Percentiles rank a stretch among this genome's conserved stretches.
Conservation (phyloP, 78 protist genomes). For the Tieghemostelium lacteum region DNA sequence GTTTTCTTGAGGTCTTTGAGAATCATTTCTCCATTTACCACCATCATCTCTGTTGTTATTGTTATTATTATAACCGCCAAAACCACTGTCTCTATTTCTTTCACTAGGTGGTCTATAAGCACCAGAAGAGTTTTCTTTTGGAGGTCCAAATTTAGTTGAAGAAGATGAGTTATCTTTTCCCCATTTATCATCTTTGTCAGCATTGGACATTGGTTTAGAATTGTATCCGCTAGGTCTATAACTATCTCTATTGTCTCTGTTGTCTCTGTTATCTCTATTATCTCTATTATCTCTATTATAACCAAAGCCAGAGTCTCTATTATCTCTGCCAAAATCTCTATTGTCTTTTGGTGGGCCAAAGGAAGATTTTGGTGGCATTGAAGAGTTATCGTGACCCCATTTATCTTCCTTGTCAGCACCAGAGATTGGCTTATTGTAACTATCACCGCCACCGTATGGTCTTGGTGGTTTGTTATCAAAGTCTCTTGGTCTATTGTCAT, state of each 20-base stretch:
- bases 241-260: background rate
- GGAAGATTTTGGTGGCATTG: too few relatives aligned
- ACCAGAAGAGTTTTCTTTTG: background rate
- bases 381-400: background rate
- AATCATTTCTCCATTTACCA: constrained; percentile 10
- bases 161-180: too few relatives aligned
- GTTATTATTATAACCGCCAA: constrained; percentile 1
- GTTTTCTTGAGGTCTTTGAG: background rate
- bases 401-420: background rate
- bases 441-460: background rate
- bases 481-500: background rate
- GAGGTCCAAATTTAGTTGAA: background rate
- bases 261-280: background rate
- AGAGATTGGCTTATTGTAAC: background rate
- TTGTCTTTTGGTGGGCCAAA: background rate
- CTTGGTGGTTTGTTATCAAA: background rate
- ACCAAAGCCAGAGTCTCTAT: constrained; percentile 1
- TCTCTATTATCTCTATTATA: background rate
- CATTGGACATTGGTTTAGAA: background rate
- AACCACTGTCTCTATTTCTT: constrained; percentile 18
- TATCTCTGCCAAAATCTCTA: background rate
- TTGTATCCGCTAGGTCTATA: constrained; percentile 6
- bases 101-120: background rate
- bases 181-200: background rate
- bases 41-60: background rate